A percentile compares a stretch with the other conserved stretches of the same genome.
These are phyloP conservation scores for Daldinia concentrica DNA, from an alignment of 495 filamentous ascomycete species.

Conservation along the genomic window DNA sequence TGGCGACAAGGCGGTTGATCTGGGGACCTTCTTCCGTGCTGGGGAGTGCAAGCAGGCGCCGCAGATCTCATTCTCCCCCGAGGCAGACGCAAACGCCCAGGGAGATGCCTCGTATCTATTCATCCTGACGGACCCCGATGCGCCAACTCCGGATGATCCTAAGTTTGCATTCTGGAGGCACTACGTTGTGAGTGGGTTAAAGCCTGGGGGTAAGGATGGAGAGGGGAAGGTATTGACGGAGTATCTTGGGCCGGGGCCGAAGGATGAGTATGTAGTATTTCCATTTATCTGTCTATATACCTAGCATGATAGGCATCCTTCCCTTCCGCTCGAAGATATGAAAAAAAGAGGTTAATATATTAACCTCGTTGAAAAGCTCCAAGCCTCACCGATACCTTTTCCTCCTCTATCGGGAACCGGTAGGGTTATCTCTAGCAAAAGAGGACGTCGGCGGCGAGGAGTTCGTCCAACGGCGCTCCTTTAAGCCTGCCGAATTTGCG, in stretches of 20 bases:
- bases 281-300: not conserved
- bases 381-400: conserved; percentile 46
- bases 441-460: conserved; percentile 45
- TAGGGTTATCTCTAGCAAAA: conserved; percentile 18
- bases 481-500: conserved; percentile 37
- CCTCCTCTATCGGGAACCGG: conserved; percentile 41
- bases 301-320: not conserved
- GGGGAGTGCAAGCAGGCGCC: conserved; percentile 36
- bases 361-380: conserved; percentile 30
- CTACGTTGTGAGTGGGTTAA: conserved; percentile 38
- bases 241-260: conserved; percentile 45
- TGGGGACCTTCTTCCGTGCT: conserved; percentile 42
- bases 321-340: not conserved
- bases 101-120: conserved; percentile 31
- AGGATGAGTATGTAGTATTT: conserved; percentile 38
- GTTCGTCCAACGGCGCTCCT: conserved; percentile 42
- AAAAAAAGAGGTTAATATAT: not conserved
- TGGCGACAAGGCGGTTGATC: conserved; percentile 21
- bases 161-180: conserved; percentile 48
- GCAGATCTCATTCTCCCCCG: conserved; percentile 31
- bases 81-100: conserved; percentile 1
- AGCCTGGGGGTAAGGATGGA: conserved; percentile 8
- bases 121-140: conserved; percentile 43
- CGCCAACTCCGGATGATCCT: conserved; percentile 45
- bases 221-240: conserved; percentile 26